Conservation (phyloP, 1,284 basidiomycete genomes). For the Takashimella tepidaria region DNA sequence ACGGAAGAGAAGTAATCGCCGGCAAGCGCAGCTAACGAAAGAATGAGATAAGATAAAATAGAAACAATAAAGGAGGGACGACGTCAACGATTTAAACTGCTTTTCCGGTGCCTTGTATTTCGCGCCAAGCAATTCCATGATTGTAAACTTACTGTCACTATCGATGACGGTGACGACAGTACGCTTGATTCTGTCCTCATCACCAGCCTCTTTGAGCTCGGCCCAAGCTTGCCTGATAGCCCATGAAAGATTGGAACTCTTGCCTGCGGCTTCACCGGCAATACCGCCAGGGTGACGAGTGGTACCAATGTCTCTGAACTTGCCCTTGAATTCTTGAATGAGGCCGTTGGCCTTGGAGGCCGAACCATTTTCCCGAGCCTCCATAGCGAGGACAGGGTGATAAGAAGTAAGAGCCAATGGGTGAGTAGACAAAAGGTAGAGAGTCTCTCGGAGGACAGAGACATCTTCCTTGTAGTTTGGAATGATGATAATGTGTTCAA, state of each 20-base stretch:
- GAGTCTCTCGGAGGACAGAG: constrained; percentile 33
- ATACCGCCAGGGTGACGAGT: constrained; percentile 37
- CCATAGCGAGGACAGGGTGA: constrained; percentile 39
- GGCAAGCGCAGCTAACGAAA: constrained; percentile 28
- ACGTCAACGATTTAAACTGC: background rate
- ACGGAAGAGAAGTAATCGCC: constrained; percentile 39
- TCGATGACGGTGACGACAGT: constrained; percentile 37
- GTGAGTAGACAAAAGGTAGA: constrained; percentile 39
- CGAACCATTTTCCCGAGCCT: constrained; percentile 36
- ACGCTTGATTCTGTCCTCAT: constrained; percentile 12
- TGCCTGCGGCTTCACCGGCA: constrained; percentile 36
- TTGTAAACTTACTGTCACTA: constrained; percentile 27
- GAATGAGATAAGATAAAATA: too few relatives aligned
- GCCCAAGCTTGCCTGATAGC: constrained; percentile 26
- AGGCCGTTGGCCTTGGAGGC: constrained; percentile 30
- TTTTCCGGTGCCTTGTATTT: too few relatives aligned
- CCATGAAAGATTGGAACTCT: constrained; percentile 40
- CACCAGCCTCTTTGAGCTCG: constrained; percentile 9
- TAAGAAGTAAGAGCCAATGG: constrained; percentile 29
- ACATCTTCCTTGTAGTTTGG: constrained; percentile 41
- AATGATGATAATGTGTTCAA: constrained; percentile 37
- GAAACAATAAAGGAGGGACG: background rate
- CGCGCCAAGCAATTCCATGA: too few relatives aligned
- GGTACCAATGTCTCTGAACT: constrained; percentile 31
- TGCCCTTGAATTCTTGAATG: constrained; percentile 24